Base-by-base conservation (phyloP, 2,329 filamentous ascomycete genomes). In the Daldinia eschscholtzii region DNA sequence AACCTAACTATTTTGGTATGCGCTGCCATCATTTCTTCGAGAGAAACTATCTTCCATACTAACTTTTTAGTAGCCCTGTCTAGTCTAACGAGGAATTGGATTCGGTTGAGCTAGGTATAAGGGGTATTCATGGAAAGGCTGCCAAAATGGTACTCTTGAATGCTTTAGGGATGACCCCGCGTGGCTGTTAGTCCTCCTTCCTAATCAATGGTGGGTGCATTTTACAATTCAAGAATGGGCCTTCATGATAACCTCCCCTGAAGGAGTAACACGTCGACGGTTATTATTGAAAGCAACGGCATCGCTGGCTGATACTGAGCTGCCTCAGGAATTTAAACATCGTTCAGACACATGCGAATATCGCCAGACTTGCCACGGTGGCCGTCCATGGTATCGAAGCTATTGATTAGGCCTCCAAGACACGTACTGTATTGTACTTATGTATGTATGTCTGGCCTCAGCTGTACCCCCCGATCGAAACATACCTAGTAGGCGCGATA, bases 381-480 rank as follows among this genome's bases (percentile, higher is more conserved):
- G 23, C 57, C 50, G 23, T 66, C 55, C 23, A 56, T 53, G 53
- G 58, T 44, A 13, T 30, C 44, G 41, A 61, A 41, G 23, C 53
- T 41, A 42, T 55, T 33, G 28, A 55, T 55, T 35, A 61, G 48
- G 65, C 55, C 39, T 64, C 48, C 61, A 56, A 69, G 66, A 69
- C 66, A 69, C 53, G 62, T 61, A 61, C 59, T 58, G 67, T 37
- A 37, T 12, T 39, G 37, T 15, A 39, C 37, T 39, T 41, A 41
- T 20, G 7, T 44, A 10, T 46, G 44, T 64, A 63, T 55, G 57
- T 59, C 46, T 42, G 65, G 44, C 63, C n/a, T 62, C 62, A 62
- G 46, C 41, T 56, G 55, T 65, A 68, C 64, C 57, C 35, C 56
- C 57, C 65, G 68, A 68, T 64, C 48, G 68, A 65, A 68, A 68